phyloP scores from a whole-genome alignment of 768 basidiomycete genomes.

The Clavulina sp. region DNA sequence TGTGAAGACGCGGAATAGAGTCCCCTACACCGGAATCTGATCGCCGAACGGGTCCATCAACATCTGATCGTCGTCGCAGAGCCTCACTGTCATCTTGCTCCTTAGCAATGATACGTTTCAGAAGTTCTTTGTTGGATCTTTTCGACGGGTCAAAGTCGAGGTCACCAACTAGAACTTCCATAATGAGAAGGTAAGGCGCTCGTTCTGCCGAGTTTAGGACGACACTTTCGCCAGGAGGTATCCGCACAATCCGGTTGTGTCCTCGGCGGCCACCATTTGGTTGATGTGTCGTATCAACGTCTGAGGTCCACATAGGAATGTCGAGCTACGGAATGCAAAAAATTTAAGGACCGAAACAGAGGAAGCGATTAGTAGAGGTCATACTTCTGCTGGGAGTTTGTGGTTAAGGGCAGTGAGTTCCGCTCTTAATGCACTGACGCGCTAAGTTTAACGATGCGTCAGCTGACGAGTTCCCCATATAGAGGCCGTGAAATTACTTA shows the following conservation, averaged over 20 bases:
- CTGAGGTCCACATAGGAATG: constrained; percentile 37
- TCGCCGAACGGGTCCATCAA: background rate
- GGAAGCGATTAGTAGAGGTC: constrained; percentile 11
- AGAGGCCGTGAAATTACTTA: background rate
- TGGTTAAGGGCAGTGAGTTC: constrained; percentile 93
- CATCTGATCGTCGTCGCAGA: background rate
- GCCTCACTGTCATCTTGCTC: constrained; percentile 15
- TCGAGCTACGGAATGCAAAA: constrained; percentile 15
- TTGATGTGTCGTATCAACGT: constrained; percentile 19
- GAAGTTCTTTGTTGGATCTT: constrained; percentile 66
- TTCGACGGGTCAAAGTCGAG: constrained; percentile 82
- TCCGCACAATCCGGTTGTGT: constrained; percentile 90
- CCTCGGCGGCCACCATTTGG: constrained; percentile 32
- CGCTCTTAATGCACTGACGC: constrained; percentile 86
- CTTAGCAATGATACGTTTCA: constrained; percentile 31
- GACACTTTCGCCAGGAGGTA: constrained; percentile 93
- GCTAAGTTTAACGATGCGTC: background rate
- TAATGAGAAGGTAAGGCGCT: constrained; percentile 79
- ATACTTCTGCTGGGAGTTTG: constrained; percentile 86
- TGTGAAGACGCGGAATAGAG: background rate
- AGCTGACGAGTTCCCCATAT: too few species aligned
- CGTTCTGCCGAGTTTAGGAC: constrained; percentile 96
- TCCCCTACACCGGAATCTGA: background rate
- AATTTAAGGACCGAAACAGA: background rate
- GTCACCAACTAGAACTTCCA: constrained; percentile 81